These are phyloP conservation scores for Phalaenopsis equestris DNA, from an alignment of 106 monocot species.

Conservation along the genomic window DNA sequence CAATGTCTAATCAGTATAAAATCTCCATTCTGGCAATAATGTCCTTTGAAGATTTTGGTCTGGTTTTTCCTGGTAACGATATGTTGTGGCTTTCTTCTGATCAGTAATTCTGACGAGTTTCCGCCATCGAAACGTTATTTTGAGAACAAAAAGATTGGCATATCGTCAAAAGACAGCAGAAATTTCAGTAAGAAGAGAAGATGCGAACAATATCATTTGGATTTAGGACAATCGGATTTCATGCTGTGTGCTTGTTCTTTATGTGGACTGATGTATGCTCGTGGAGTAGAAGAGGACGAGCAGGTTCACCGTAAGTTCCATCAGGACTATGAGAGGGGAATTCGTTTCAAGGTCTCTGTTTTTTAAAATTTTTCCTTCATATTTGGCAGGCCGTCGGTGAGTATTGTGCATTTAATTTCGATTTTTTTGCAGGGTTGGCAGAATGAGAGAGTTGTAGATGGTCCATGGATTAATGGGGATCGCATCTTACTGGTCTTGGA, in stretches of 20 bases:
- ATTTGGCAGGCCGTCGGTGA: background rate
- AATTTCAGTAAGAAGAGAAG: conserved; percentile 32
- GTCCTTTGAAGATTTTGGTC: background rate
- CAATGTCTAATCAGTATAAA: background rate
- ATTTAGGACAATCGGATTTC: conserved; percentile 67
- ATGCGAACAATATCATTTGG: conserved; percentile 58
- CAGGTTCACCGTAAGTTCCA: conserved; percentile 65
- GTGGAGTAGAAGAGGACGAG: conserved; percentile 72
- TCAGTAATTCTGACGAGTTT: background rate
- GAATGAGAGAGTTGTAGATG: background rate
- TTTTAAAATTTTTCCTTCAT: background rate
- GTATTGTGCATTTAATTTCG: background rate
- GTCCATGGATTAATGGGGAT: background rate
- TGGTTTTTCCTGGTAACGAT: background rate
- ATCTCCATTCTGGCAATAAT: background rate
- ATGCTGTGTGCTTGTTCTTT: conserved; percentile 41
- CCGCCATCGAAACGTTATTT: background rate
- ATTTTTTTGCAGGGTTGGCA: background rate
- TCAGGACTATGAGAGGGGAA: conserved; percentile 54
- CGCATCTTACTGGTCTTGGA: conserved; percentile 3
- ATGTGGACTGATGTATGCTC: conserved; percentile 64
- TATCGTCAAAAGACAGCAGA: background rate
- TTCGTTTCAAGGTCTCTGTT: conserved; percentile 63
- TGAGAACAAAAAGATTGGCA: background rate
- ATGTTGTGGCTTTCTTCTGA: background rate